Base-by-base conservation (phyloP, 768 basidiomycete genomes). In the Rhizopogon sp. region DNA sequence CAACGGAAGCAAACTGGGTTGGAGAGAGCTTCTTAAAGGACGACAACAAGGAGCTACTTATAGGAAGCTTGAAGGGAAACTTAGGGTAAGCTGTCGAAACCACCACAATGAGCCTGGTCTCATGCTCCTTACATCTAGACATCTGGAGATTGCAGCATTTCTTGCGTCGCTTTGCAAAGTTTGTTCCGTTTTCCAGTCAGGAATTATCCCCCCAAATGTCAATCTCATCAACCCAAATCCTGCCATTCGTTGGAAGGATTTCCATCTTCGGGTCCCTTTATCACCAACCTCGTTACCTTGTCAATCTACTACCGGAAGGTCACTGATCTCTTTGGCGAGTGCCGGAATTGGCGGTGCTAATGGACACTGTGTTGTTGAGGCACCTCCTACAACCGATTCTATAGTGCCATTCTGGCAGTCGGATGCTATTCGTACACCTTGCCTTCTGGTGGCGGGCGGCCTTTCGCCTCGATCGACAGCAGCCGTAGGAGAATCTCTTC, bases 1-100 rank as follows among this genome's bases (percentile, higher is more conserved):
- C 80, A 1, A 75, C 72, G 1, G 80, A 81, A 59, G 75, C 74
- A 9, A 80, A 79, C 53, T 76, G 75, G 65, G 75, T 77, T 20
- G 79, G 79, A 1, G 64, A 64, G 37, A 44, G 63, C n/a, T 76
- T 76, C 57, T 57, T 60, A 50, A 37, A 43, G 17, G 28, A 39
- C 3, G 59, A 62, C 13, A 67, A 68, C 7, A 37, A 10, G 8
- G 70, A 72, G 3, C 58, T 76, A 2, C 31, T 74, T 7, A 64
- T 77, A 9, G 77, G 77, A 3, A 76, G 75, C 52, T 70, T 78
- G 5, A 79, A 78, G 56, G 76, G 75, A 39, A 78, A 79, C 58
- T 67, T 78, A 20, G 77, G 77, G 74, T 76, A 52, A 20, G 71
- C 43, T 44, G 37, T 13, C 37, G 40, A 41, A 20, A 20, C 11